Conservation (phyloP, 2,329 filamentous ascomycete genomes). For the Cryoendolithus antarcticus region DNA sequence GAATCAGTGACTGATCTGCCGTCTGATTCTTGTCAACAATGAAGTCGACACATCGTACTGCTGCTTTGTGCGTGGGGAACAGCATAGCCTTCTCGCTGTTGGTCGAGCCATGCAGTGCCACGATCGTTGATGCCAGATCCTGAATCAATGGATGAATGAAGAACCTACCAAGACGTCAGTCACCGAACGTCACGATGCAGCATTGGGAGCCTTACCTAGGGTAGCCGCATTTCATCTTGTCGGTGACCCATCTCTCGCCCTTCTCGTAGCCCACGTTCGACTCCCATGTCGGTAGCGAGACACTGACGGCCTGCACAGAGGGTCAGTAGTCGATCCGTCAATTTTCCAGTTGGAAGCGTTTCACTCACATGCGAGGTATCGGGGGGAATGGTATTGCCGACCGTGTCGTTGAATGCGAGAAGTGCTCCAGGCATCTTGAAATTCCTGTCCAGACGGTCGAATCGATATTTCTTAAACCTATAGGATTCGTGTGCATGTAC, state of each 20-base stretch:
- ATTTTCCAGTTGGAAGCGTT: neutral
- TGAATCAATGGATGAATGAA: slow-evolving; percentile 80
- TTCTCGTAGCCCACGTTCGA: slow-evolving; percentile 91
- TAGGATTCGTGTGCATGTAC: too few relatives aligned
- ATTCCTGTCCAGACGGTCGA: too few relatives aligned
- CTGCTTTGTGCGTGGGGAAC: slow-evolving; percentile 61
- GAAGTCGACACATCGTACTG: slow-evolving; percentile 64
- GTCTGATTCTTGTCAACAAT: slow-evolving; percentile 48
- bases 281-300: slow-evolving; percentile 87
- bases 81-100: slow-evolving; percentile 59
- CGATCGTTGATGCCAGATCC: slow-evolving; percentile 57
- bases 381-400: slow-evolving; percentile 60
- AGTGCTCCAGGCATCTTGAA: slow-evolving; percentile 10
- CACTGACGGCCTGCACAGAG: slow-evolving; percentile 67
- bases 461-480: too few relatives aligned
- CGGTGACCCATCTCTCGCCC: slow-evolving; percentile 74
- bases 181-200: neutral
- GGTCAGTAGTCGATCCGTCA: slow-evolving; percentile 1
- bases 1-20: slow-evolving; percentile 37
- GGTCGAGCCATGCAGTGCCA: slow-evolving; percentile 48
- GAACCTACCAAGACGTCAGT: slow-evolving; percentile 46
- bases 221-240: slow-evolving; percentile 80
- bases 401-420: slow-evolving; percentile 22
- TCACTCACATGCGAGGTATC: slow-evolving; percentile 64
- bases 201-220: slow-evolving; percentile 47